Base-by-base conservation (phyloP, 2,329 filamentous ascomycete genomes). In the Capronia epimyces region DNA sequence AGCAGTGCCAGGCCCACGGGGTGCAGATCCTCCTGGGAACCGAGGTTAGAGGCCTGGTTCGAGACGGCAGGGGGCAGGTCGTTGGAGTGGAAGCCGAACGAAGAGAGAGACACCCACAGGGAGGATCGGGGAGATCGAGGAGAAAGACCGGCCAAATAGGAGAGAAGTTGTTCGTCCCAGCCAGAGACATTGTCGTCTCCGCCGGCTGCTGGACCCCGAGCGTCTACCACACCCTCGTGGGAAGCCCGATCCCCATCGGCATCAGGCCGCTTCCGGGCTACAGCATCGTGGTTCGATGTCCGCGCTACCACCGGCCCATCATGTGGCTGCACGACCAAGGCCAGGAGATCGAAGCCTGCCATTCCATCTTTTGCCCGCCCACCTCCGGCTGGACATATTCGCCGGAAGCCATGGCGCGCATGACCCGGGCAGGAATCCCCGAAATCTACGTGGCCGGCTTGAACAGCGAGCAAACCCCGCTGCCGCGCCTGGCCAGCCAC, bases 391-490 rank as follows among this genome's bases (percentile, higher is more conserved):
- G 64, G 1, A 75, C 34, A 0, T 88, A 83, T 66, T 81, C 79
- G 2, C 84, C 86, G 0, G 86, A 90, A 65, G 71, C 87, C 7
- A 88, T 87, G 66, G 80, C 81, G 1, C 74, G 87, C 10, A 62
- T 76, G 3, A 80, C 79, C 7, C 82, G 80, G 9, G 52, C 52
- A 15, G 43, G 43, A 10, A 43, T 25, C 13, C 48, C 52, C 1
- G 78, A 87, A 47, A 78, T 90, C 13, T 90, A 87, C 65, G 70
- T 90, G 31, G 83, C 83, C 0, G 87, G 87, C 0, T 65, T 89
- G 31, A 90, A 91, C 63, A 79, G 75, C 24, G 69, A 76, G 0
- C 65, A 9, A 15, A 15, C 13, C 18, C 16, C 62, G 0, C 74
- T 85, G 3, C 75, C 79, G 27, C 8, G 13, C 8, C 27, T 29